Evolutionary conservation across 2,329 filamentous ascomycete genomes (phyloP).

Genomic region (Oidium heveae): DNA sequence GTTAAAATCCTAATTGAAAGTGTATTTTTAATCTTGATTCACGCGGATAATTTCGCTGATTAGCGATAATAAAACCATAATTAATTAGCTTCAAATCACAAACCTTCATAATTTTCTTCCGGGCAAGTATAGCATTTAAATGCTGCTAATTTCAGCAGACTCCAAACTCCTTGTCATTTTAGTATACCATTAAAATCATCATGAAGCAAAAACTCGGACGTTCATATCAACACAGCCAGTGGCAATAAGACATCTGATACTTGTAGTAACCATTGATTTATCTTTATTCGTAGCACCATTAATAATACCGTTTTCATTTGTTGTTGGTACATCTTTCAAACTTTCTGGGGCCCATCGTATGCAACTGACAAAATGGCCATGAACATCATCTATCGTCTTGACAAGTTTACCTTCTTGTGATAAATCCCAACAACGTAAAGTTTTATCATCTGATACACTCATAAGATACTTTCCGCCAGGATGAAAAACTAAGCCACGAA

Average conservation of each 20-base stretch:
- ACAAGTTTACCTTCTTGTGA: slow-evolving; percentile 76
- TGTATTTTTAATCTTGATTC: no score
- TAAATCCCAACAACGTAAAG: slow-evolving; percentile 81
- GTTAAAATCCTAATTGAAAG: no score
- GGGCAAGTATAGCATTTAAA: not conserved
- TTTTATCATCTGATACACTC: slow-evolving; percentile 73
- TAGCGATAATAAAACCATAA: no score
- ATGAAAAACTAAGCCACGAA: slow-evolving; percentile 66
- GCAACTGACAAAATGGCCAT: slow-evolving; percentile 67
- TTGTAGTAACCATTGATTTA: slow-evolving; percentile 22
- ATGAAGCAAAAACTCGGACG: slow-evolving; percentile 48
- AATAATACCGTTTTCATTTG: slow-evolving; percentile 18
- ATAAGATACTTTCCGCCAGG: slow-evolving; percentile 78
- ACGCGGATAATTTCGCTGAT: no score
- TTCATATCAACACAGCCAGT: slow-evolving; percentile 67
- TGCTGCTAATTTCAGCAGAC: slow-evolving; percentile 2
- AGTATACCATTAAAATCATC: slow-evolving; percentile 3
- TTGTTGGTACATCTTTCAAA: slow-evolving; percentile 27
- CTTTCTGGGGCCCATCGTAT: slow-evolving; percentile 68
- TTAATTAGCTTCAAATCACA: no score
- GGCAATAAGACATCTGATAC: slow-evolving; percentile 64
- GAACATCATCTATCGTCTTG: slow-evolving; percentile 51
- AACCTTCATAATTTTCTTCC: no score
- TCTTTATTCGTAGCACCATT: slow-evolving; percentile 24
- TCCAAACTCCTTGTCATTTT: slow-evolving; percentile 7